Evolutionary conservation across 306 rosid species (phyloP).

Genomic region (Acacia melanoxylon): DNA sequence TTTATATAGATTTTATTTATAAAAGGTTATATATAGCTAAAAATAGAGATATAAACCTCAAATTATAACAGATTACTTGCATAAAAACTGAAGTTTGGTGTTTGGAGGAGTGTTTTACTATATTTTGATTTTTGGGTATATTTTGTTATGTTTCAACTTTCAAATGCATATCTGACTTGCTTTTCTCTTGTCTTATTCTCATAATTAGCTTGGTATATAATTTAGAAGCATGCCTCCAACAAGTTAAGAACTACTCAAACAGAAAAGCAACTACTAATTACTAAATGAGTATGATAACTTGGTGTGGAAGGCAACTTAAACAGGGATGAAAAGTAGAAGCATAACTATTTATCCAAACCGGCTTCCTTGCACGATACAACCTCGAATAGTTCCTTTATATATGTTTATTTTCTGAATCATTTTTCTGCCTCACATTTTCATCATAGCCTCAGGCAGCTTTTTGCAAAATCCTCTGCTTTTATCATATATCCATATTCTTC

Average conservation of each 20-base stretch:
- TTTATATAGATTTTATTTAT: not conserved
- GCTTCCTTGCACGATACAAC: not conserved
- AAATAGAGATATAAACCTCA: too few species aligned
- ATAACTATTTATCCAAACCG: not conserved
- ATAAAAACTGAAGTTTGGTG: not conserved
- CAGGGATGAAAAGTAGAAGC: not conserved
- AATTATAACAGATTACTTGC: not conserved
- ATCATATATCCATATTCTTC: not conserved
- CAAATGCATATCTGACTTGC: not conserved
- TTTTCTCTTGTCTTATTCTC: not conserved
- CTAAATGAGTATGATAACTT: not conserved
- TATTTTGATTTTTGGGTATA: not conserved
- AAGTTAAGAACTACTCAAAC: not conserved
- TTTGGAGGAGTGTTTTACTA: not conserved
- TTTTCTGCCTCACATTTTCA: not conserved
- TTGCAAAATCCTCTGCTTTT: conserved; percentile 21
- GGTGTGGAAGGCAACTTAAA: not conserved
- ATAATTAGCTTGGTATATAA: not conserved
- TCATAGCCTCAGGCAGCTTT: conserved; percentile 28
- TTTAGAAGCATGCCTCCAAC: not conserved
- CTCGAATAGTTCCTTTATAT: not conserved
- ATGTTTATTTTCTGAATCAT: not conserved
- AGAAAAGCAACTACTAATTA: not conserved
- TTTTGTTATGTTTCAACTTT: not conserved
- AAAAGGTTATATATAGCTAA: not conserved